Evolutionary conservation across 495 filamentous ascomycete species (phyloP).

Genomic region (Penicillium angulare): DNA sequence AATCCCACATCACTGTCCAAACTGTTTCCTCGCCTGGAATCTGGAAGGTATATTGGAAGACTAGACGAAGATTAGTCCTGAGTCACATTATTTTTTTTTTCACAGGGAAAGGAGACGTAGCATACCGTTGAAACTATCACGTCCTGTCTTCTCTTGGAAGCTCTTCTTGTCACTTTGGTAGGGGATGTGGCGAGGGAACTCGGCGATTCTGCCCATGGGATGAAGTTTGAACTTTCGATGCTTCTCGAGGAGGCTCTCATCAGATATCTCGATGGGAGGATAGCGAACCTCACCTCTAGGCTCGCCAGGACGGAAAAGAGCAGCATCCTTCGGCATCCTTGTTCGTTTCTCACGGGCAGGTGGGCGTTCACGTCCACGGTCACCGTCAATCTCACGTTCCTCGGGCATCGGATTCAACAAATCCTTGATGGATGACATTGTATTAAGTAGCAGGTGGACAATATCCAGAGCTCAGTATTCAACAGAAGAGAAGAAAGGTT

Average conservation of each 20-base stretch:
- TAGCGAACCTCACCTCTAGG: slow-evolving; percentile 64
- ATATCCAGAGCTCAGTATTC: too few relatives aligned
- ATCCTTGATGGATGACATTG: slow-evolving; percentile 34
- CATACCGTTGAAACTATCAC: slow-evolving; percentile 85
- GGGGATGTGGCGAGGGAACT: slow-evolving; percentile 76
- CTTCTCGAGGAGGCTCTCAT: slow-evolving; percentile 51
- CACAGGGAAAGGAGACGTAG: background rate
- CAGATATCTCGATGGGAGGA: slow-evolving; percentile 62
- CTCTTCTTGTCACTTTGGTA: slow-evolving; percentile 92
- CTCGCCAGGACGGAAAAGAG: slow-evolving; percentile 55
- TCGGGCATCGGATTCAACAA: slow-evolving; percentile 31
- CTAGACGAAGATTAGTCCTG: slow-evolving; percentile 44
- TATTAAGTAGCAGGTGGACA: background rate
- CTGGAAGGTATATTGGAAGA: slow-evolving; percentile 89
- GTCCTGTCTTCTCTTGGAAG: slow-evolving; percentile 78
- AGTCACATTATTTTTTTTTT: too few relatives aligned
- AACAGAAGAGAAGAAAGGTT: too few relatives aligned
- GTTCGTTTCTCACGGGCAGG: slow-evolving; percentile 32
- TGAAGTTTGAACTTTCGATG: slow-evolving; percentile 61
- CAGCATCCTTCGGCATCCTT: slow-evolving; percentile 59
- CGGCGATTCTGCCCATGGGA: slow-evolving; percentile 65
- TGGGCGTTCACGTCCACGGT: too few relatives aligned
- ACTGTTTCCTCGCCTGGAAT: slow-evolving; percentile 61
- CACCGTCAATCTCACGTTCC: too few relatives aligned
- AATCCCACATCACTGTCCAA: slow-evolving; percentile 93